Evolutionary conservation across 306 rosid genomes (phyloP), one percentile per base, ranked within the genome.

Genomic region (Geum urbanum): DNA sequence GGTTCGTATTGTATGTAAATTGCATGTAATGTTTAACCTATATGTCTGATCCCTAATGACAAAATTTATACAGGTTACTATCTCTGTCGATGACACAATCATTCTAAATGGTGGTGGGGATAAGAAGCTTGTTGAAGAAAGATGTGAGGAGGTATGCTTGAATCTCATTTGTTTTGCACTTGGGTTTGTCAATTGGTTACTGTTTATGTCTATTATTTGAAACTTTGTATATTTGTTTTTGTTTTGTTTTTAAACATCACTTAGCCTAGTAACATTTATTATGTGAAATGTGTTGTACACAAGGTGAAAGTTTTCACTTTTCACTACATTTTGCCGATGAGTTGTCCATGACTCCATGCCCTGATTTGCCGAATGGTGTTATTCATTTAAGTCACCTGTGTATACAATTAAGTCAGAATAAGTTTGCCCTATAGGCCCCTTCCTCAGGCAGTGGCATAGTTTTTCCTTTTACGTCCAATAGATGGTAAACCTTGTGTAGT

Each of bases 91-190:
- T 70, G 96, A 94, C 76, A 84, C 97, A 60, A 78, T 94, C 67
- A 68, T 94, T 86, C 87, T 90, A 60, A 86, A 88, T 66, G 98
- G 98, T n/a, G 95, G 95, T 14, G 98, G 98, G 63, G 92, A 94
- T 76, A 94, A 90, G 95, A 94, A 88, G 73, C 81, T 83, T 72
- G 81, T 94, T 73, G 96, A 88, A 85, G 98, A 88, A 73, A 88
- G 98, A 86, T 90, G 98, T 56, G 90, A 84, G 47, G 80, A 90
- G 95, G 98, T 94, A 78, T 39, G 63, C 18, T 37, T 39, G 18
- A 46, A 59, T 32, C 43, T 15, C 40, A 3, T 50, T 35, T 45
- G 11, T 69, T 50, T 35, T 4, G 47, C 20, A 50, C 59, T 18
- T 49, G n/a, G 32, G 32, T 27, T 27, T 51, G 43, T 52, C 4